phyloP scores from a whole-genome alignment of 768 basidiomycete genomes.

The Suillus hirtellus region DNA sequence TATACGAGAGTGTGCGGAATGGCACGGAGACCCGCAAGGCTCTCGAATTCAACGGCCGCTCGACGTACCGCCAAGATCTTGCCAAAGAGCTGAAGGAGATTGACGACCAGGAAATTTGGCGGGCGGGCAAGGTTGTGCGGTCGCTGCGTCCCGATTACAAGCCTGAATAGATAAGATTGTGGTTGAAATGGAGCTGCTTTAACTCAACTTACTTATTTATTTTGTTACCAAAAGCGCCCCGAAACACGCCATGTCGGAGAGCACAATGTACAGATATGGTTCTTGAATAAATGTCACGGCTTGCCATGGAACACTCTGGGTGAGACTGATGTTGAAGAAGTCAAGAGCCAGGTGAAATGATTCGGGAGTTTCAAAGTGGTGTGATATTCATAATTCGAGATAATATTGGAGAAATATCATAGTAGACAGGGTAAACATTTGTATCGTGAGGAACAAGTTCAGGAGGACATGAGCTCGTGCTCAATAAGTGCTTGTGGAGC shows the following conservation, averaged over 20 bases:
- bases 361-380: not conserved
- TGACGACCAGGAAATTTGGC: conserved; percentile 98
- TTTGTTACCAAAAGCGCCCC: conserved; percentile 20
- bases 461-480: not conserved
- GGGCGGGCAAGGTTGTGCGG: conserved; percentile 92
- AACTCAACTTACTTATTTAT: conserved; percentile 3
- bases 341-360: not conserved
- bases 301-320: too few relatives aligned
- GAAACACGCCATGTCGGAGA: conserved; percentile 16
- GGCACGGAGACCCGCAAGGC: conserved; percentile 97
- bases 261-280: conserved; percentile 21
- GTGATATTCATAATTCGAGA: not conserved
- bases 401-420: not conserved
- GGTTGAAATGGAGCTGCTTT: not conserved
- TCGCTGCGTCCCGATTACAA: conserved; percentile 86
- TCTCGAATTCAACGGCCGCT: conserved; percentile 91
- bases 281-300: not conserved
- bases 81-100: conserved; percentile 92
- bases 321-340: not conserved
- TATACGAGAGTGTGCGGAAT: conserved; percentile 92
- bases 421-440: not conserved
- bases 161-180: conserved; percentile 43
- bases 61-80: conserved; percentile 92
- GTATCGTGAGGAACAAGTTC: not conserved
- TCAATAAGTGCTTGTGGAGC: not conserved